Percentiles rank a stretch among this genome's conserved stretches.
These are phyloP conservation scores for Colletotrichum cuscutae DNA, from an alignment of 2,329 filamentous ascomycete genomes.

Conservation along the genomic window DNA sequence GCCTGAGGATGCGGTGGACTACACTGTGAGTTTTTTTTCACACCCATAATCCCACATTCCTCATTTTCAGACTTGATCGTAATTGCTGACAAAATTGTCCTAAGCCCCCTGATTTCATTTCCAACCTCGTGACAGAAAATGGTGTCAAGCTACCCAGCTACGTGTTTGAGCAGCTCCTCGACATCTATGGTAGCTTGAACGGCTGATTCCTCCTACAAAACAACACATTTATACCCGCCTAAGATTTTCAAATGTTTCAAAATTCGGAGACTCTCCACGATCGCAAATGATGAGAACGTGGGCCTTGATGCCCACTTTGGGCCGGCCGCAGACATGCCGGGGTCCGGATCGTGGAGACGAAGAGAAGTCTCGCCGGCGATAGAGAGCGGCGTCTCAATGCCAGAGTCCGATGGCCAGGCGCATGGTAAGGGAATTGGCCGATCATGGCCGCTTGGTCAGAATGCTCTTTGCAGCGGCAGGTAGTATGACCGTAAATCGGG, in stretches of 20 bases:
- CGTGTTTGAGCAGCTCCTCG: constrained; percentile 76
- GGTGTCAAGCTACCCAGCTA: constrained; percentile 77
- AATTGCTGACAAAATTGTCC: constrained; percentile 39
- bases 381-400: background rate
- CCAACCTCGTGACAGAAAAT: constrained; percentile 80
- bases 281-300: background rate
- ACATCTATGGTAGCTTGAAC: constrained; percentile 62
- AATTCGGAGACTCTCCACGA: background rate
- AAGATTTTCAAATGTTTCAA: background rate
- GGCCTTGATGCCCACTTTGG: too few relatives aligned
- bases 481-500: background rate
- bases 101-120: constrained; percentile 74
- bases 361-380: background rate
- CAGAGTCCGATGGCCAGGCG: background rate
- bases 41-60: background rate
- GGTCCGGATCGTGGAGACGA: constrained; percentile 4
- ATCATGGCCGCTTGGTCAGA: background rate
- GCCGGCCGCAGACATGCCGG: background rate
- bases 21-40: constrained; percentile 67
- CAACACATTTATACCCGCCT: background rate
- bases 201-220: background rate
- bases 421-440: background rate
- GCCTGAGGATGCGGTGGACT: constrained; percentile 72
- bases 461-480: background rate
- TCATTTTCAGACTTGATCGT: too few relatives aligned